Evolutionary conservation across 1,284 basidiomycete genomes (phyloP).

Genomic region (Limonomyces culmigenus): DNA sequence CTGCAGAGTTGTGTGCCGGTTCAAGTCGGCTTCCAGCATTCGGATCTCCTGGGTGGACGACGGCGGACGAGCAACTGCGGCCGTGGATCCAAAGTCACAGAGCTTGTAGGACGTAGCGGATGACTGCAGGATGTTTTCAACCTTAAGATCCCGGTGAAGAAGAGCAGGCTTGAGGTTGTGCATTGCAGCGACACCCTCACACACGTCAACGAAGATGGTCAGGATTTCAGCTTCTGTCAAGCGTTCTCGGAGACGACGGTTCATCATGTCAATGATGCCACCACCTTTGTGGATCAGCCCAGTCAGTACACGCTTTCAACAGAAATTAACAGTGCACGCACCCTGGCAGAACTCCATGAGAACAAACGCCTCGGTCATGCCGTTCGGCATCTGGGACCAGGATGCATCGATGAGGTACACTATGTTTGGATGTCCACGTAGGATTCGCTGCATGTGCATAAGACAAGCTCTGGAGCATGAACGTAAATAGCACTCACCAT

Average conservation of each 20-base stretch:
- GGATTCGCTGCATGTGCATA: conserved; percentile 40
- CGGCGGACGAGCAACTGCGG: conserved; percentile 55
- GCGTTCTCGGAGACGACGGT: conserved; percentile 83
- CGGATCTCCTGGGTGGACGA: conserved; percentile 69
- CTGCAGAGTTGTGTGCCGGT: conserved; percentile 88
- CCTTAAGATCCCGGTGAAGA: conserved; percentile 95
- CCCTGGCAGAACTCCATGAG: conserved; percentile 93
- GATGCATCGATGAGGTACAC: conserved; percentile 92
- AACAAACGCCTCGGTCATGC: conserved; percentile 92
- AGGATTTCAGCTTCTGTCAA: conserved; percentile 92
- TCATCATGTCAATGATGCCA: conserved; percentile 99
- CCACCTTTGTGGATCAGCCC: conserved; percentile 41
- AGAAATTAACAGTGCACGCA: conserved; percentile 19
- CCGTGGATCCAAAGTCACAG: conserved; percentile 95
- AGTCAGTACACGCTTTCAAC: conserved; percentile 2
- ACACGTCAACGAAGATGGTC: conserved; percentile 93
- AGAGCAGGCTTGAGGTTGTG: conserved; percentile 82
- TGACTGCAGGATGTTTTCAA: conserved; percentile 91
- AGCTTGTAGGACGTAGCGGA: conserved; percentile 75
- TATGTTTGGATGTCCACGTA: conserved; percentile 84
- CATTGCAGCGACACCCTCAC: conserved; percentile 90
- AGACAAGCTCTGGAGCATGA: conserved; percentile 13
- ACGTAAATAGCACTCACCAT: conserved; percentile 52
- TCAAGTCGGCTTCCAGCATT: conserved; percentile 80
- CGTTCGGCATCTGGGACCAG: conserved; percentile 68